Conservation (phyloP, 129 eudicot genomes). For the Tagetes patula region DNA sequence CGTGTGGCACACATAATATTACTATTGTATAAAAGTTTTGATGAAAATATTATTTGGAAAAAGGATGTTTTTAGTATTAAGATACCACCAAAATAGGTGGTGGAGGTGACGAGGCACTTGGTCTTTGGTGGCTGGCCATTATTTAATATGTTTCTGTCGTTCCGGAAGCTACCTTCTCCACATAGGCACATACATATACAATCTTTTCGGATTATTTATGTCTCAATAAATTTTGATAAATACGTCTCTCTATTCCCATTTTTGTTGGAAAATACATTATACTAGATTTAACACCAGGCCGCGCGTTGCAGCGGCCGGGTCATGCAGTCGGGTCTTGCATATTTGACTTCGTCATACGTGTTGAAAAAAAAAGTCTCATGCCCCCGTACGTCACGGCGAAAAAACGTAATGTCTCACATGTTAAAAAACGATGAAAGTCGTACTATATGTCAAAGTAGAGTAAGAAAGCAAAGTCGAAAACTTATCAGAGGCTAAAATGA, state of each 20-base stretch:
- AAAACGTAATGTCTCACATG: no score
- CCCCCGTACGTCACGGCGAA: no score
- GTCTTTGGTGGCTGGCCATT: constrained; percentile 10
- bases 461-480: no score
- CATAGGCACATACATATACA: not conserved
- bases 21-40: not conserved
- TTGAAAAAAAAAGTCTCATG: no score
- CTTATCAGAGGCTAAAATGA: no score
- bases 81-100: not conserved
- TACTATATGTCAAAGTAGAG: no score
- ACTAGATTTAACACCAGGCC: no score
- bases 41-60: not conserved
- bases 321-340: no score
- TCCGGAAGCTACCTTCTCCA: not conserved
- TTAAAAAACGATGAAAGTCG: no score
- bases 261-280: not conserved
- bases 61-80: not conserved
- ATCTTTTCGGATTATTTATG: not conserved
- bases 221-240: not conserved
- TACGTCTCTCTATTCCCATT: not conserved
- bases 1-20: no score
- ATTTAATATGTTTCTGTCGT: not conserved
- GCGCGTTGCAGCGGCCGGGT: no score
- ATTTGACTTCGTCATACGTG: no score
- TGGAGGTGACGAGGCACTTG: not conserved